Evolutionary conservation across 441 rosid genomes (phyloP), one percentile per base, ranked within the genome.

Genomic region (California macrophylla): DNA sequence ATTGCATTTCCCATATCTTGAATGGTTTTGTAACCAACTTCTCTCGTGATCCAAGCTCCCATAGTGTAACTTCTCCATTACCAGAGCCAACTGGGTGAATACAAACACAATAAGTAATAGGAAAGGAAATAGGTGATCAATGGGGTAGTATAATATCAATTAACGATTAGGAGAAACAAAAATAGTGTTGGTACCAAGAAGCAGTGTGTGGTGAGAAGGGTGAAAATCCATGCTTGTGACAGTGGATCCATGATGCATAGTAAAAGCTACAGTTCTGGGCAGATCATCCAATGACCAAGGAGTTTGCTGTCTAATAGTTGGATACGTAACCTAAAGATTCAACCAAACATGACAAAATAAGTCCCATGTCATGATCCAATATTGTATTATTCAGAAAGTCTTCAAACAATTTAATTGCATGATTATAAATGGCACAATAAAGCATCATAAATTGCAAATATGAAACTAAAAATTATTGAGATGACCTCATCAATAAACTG

Each of bases 151-250:
- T 32, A 69, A 66, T 29, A 70, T 4, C 72, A 65, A 24, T 23
- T 23, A 9, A 21, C 70, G 12, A 42, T 24, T 23, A 45, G 2
- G 66, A 85, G 77, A 54, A 54, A 20, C 26, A 54, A 20, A 16
- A 54, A 54, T 21, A 23, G 21, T 54, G 24, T 23, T 54, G 24
- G 25, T 6, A 90, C 96, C 91, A 18, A 90, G 90, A 70, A 90
- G 93, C 50, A 90, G 71, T 75, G 78, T 85, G 74, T 85, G 96
- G 75, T 86, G 91, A 69, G 76, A 60, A 0, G 93, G 93, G 77
- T 90, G 93, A 76, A 90, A 90, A 79, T 90, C 96, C 93, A 90
- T 90, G 81, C 93, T 90, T 82, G 78, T 90, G 60, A 85, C 90
- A 69, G 85, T 75, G 70, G 93, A 84, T n/a, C 89, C 86, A 80